Evolutionary conservation across 768 basidiomycete species (phyloP), one percentile per base, ranked within the genome.

Genomic region (Lentinula boryana): DNA sequence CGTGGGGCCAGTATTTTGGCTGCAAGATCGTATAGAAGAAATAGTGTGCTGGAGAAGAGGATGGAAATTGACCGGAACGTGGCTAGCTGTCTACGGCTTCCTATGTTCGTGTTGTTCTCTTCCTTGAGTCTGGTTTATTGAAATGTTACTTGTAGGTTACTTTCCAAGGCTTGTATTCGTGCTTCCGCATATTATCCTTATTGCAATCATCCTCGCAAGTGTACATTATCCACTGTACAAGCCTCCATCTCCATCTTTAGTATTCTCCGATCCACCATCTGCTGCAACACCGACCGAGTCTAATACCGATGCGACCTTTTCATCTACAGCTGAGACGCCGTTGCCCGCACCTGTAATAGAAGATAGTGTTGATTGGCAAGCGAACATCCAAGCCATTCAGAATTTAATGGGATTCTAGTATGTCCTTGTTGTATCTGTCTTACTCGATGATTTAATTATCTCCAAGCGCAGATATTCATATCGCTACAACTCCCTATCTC

Each of bases 341-440:
- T 36, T 58, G 23, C 57, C 57, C 18, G 44, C 44, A 27, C 44
- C 75, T 51, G 67, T 78, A 1, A 67, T 80, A 3, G 89, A 93
- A 66, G 88, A 86, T 3, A 83, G 84, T 10, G 80, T 86, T 0
- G 88, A 91, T 61, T 95, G 91, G 87, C 87, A 89, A 62, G 88
- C 89, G 15, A 96, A 95, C 63, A 75, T 95, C 2, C 93, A 95
- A 72, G 93, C 81, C 1, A 89, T 95, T 16, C 94, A 95, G 69
- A 95, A 95, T 65, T 81, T 95, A 33, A 95, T 95, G 93, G 93
- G 92, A 5, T 74, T 81, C 6, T 74, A 87, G 90, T 93, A 72
- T 64, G 89, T 74, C 51, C 58, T 58, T 23, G 53, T 21, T 55
- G 38, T 8, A 66, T 21, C n/a, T 36, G 10, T 33, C 31, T 12